Percentiles rank a stretch among this genome's conserved stretches.
phyloP scores from a whole-genome alignment of 2,329 filamentous ascomycete species.

The Westerdykella ornata region DNA sequence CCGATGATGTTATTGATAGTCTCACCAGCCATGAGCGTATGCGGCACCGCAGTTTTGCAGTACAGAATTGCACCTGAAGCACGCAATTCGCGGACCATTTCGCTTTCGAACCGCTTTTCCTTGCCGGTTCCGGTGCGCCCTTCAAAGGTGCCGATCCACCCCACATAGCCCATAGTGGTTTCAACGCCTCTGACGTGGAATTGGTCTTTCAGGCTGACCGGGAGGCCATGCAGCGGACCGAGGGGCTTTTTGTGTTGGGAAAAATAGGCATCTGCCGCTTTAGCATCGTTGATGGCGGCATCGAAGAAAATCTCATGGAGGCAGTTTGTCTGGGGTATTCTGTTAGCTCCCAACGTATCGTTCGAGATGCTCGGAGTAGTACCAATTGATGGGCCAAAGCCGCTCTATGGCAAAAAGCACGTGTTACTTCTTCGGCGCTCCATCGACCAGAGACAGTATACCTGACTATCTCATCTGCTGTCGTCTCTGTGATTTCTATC shows the following conservation, averaged over 20 bases:
- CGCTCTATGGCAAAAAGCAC: slow-evolving; percentile 52
- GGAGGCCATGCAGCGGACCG: slow-evolving; percentile 44
- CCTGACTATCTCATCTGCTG: slow-evolving; percentile 51
- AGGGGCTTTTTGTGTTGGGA: slow-evolving; percentile 30
- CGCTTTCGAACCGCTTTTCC: slow-evolving; percentile 51
- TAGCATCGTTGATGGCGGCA: slow-evolving; percentile 39
- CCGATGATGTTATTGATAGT: slow-evolving; percentile 57
- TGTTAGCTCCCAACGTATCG: not conserved
- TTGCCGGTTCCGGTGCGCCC: slow-evolving; percentile 48
- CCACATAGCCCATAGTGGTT: slow-evolving; percentile 55
- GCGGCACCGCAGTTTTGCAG: slow-evolving; percentile 53
- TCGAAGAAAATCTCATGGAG: slow-evolving; percentile 48
- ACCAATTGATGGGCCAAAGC: slow-evolving; percentile 48
- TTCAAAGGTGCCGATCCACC: slow-evolving; percentile 59
- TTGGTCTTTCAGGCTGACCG: slow-evolving; percentile 45
- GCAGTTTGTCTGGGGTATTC: slow-evolving; percentile 22
- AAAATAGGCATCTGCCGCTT: slow-evolving; percentile 39
- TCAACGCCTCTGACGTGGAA: slow-evolving; percentile 45
- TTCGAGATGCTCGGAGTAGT: slow-evolving; percentile 1
- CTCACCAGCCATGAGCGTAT: slow-evolving; percentile 54
- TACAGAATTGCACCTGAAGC: slow-evolving; percentile 51
- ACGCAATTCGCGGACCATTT: slow-evolving; percentile 52
- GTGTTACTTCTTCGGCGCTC: slow-evolving; percentile 51
- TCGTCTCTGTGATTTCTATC: slow-evolving; percentile 55
- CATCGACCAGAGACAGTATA: slow-evolving; percentile 50